phyloP scores from a whole-genome alignment of 1,139 yeast genomes.

The Eremothecium gossypii region DNA sequence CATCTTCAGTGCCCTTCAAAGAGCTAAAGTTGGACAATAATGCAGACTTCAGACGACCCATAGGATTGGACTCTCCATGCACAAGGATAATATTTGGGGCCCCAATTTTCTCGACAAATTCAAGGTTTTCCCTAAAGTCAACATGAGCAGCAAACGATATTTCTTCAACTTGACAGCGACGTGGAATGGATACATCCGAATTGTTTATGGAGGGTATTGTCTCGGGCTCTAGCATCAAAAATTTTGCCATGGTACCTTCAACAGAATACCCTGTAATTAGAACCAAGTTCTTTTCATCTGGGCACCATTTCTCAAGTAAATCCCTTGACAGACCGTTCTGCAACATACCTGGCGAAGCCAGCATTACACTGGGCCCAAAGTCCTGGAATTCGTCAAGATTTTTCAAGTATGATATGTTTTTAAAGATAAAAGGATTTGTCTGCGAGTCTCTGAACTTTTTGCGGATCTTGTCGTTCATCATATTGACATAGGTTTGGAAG shows the following conservation, averaged over 20 bases:
- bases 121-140: slow-evolving; percentile 86
- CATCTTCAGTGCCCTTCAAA: slow-evolving; percentile 78
- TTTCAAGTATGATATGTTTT: slow-evolving; percentile 70
- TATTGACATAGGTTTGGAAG: slow-evolving; percentile 89
- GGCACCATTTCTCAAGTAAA: slow-evolving; percentile 91
- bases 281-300: slow-evolving; percentile 83
- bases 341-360: slow-evolving; percentile 97
- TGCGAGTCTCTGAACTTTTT: slow-evolving; percentile 67
- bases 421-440: slow-evolving; percentile 83
- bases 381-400: slow-evolving; percentile 82
- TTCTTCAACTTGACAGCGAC: slow-evolving; percentile 85
- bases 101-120: slow-evolving; percentile 78
- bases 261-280: slow-evolving; percentile 94
- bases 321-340: slow-evolving; percentile 93
- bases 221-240: slow-evolving; percentile 74
- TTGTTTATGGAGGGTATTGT: slow-evolving; percentile 74
- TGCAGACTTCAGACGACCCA: slow-evolving; percentile 95
- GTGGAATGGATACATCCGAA: slow-evolving; percentile 76
- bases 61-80: slow-evolving; percentile 96
- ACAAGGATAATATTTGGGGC: slow-evolving; percentile 81
- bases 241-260: slow-evolving; percentile 97
- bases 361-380: slow-evolving; percentile 90
- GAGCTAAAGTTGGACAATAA: slow-evolving; percentile 75
- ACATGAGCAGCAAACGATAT: slow-evolving; percentile 98
- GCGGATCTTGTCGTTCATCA: slow-evolving; percentile 91